These are phyloP conservation scores for Zizania palustris DNA, from an alignment of 202 grass and related monocot genomes.

Conservation along the genomic window DNA sequence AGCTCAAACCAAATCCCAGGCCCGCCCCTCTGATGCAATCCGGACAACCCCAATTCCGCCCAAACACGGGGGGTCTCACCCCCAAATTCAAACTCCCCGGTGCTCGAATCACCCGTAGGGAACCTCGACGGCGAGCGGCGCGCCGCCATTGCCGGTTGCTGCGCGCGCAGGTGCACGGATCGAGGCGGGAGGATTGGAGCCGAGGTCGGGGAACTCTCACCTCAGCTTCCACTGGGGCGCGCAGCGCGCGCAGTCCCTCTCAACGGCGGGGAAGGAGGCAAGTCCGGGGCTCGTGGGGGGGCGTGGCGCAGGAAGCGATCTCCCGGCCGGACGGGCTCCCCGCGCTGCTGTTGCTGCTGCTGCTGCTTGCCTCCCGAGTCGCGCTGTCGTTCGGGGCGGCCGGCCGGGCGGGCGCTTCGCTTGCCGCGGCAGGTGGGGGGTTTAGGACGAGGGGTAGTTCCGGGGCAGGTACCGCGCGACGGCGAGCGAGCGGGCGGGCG, in stretches of 20 bases:
- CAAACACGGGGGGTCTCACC: conserved; percentile 18
- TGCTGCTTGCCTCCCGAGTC: background rate
- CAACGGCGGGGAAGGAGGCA: background rate
- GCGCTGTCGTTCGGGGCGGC: background rate
- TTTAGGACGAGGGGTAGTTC: too few species aligned
- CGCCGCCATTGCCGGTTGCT: conserved; percentile 41
- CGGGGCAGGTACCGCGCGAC: too few species aligned
- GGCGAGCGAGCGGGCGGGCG: too few species aligned
- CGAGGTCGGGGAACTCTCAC: conserved; percentile 40
- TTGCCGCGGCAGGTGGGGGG: background rate
- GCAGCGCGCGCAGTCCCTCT: background rate
- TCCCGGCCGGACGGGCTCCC: conserved; percentile 22
- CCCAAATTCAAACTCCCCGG: conserved; percentile 40
- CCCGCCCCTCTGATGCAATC: conserved; percentile 44
- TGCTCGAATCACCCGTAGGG: conserved; percentile 1
- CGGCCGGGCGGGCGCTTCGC: too few species aligned
- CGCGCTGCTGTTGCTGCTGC: conserved; percentile 28
- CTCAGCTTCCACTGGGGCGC: conserved; percentile 22
- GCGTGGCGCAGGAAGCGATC: conserved; percentile 37
- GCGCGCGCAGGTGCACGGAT: conserved; percentile 34
- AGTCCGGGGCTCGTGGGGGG: background rate
- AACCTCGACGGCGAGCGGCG: background rate
- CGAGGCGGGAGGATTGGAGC: conserved; percentile 27
- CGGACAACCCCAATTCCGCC: conserved; percentile 38
- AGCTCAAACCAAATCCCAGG: conserved; percentile 35